Evolutionary conservation across 2,329 filamentous ascomycete species (phyloP).

Genomic region (Colletotrichum neosansevieriae): DNA sequence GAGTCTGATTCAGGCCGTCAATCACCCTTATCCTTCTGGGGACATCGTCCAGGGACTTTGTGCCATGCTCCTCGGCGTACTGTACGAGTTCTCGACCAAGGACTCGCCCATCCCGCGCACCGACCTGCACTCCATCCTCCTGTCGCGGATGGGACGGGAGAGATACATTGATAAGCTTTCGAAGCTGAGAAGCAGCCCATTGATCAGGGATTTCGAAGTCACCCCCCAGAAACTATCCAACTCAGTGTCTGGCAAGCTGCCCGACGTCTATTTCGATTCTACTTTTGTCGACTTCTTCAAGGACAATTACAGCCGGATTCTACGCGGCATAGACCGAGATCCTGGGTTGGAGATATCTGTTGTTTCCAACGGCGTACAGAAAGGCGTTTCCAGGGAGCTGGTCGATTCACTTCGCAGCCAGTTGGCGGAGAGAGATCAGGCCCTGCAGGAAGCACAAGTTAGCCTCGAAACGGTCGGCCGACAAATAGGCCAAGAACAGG

Average conservation of each 20-base stretch:
- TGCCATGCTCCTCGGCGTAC: constrained; percentile 84
- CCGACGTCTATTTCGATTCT: constrained; percentile 87
- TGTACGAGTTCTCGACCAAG: constrained; percentile 98
- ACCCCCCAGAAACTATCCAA: constrained; percentile 75
- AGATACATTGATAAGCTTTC: constrained; percentile 86
- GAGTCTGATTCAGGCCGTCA: constrained; percentile 79
- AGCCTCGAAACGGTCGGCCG: constrained; percentile 61
- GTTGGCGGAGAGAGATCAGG: constrained; percentile 76
- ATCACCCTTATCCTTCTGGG: constrained; percentile 68
- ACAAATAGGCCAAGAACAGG: constrained; percentile 78
- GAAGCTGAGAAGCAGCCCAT: constrained; percentile 80
- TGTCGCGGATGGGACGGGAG: constrained; percentile 83
- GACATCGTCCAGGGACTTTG: constrained; percentile 85
- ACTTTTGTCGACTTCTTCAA: constrained; percentile 95
- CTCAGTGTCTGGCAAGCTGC: constrained; percentile 63
- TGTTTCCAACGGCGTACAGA: constrained; percentile 81
- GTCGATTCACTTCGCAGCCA: constrained; percentile 87
- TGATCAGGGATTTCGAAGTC: constrained; percentile 91
- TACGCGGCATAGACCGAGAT: constrained; percentile 89
- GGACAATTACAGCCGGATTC: constrained; percentile 90
- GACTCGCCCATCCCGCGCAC: constrained; percentile 90
- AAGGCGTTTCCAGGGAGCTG: constrained; percentile 92
- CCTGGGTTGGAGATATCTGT: constrained; percentile 89
- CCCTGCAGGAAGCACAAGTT: constrained; percentile 61
- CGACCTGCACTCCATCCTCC: constrained; percentile 83